Evolutionary conservation across 148 eudicot genomes (phyloP), one percentile per base, ranked within the genome.

Genomic region (Chenopodium suecicum): DNA sequence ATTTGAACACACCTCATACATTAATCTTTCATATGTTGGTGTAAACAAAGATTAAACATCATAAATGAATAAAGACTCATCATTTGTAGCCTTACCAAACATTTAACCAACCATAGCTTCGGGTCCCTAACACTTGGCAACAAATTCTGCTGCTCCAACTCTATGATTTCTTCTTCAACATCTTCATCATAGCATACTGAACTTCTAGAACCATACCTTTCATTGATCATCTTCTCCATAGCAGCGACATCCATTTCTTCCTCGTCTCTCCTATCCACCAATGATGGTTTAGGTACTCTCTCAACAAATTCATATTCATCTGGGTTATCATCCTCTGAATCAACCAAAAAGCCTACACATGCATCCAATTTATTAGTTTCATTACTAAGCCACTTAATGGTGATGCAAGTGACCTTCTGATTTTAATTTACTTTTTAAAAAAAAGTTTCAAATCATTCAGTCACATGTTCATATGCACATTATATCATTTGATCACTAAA

Each of bases 31-130:
- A 4, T 23, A 58, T 32, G 12, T 37, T 76, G 0, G 41, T 32
- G 46, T 3, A 66, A 66, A 56, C 9, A 52, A 71, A 13, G 5
- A 64, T 29, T 22, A n/a, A 48, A 0, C 52, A 9, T 48, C 0
- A 48, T 23, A 4, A 80, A 14, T 58, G 19, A 52, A 17, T 37
- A 58, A 14, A 48, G 1, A 54, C 3, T 12, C 13, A 6, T 7
- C 0, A 22, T 34, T 60, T 27, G 65, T 20, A 20, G 4, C 37
- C 90, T 75, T 93, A 95, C 98, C 92, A 91, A 90, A 82, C 97
- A 93, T 88, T 93, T 95, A 34, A 93, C 97, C 98, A 93, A 87
- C 96, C 97, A 95, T 4, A 95, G 83, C 82, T 95, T 95, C 17
- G 97, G 93, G 83, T 95, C 98, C 77, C 90, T 84, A 16, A 93